These are phyloP conservation scores for Gracilaria gracilis DNA, from an alignment of 23 red algal species.

Conservation along the genomic window DNA sequence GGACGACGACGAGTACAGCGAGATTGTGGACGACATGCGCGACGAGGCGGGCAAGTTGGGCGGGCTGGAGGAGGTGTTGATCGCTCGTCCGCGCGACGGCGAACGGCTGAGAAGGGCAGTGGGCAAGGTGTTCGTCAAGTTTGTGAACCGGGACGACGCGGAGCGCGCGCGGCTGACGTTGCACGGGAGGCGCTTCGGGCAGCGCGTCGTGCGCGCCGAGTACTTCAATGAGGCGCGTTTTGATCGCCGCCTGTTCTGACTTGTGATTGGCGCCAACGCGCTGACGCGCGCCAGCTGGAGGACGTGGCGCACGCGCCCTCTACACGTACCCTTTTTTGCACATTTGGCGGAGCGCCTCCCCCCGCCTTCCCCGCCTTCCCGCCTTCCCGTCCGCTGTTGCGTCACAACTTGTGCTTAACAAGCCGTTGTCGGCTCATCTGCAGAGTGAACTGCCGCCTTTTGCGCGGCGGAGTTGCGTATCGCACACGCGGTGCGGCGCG, in stretches of 20 bases:
- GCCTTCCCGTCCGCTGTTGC: too few relatives aligned
- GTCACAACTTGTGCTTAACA: too few relatives aligned
- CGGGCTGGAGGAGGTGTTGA: conserved; percentile 49
- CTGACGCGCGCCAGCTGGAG: background rate
- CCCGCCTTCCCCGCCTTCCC: too few relatives aligned
- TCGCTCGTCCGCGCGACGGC: conserved; percentile 42
- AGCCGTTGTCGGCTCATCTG: too few relatives aligned
- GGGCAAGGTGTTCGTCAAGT: conserved; percentile 73
- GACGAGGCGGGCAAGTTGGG: conserved; percentile 81
- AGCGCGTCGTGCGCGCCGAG: conserved; percentile 38
- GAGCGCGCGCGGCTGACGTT: conserved; percentile 57
- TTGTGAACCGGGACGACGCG: conserved; percentile 44
- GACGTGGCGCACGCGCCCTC: too few relatives aligned
- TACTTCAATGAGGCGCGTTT: conserved; percentile 71
- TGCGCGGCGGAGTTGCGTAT: too few relatives aligned
- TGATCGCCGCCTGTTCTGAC: conserved; percentile 27
- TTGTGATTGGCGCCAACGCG: conserved; percentile 1
- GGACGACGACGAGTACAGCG: conserved; percentile 83
- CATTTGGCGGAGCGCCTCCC: too few relatives aligned
- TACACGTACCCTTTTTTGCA: too few relatives aligned
- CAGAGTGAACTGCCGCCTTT: background rate
- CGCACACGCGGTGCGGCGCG: background rate
- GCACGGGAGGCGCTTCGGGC: conserved; percentile 68
- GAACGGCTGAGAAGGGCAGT: conserved; percentile 7
- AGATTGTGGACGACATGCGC: conserved; percentile 80